Conservation (phyloP, 352 stramenopile genomes). For the Pythium sp. region DNA sequence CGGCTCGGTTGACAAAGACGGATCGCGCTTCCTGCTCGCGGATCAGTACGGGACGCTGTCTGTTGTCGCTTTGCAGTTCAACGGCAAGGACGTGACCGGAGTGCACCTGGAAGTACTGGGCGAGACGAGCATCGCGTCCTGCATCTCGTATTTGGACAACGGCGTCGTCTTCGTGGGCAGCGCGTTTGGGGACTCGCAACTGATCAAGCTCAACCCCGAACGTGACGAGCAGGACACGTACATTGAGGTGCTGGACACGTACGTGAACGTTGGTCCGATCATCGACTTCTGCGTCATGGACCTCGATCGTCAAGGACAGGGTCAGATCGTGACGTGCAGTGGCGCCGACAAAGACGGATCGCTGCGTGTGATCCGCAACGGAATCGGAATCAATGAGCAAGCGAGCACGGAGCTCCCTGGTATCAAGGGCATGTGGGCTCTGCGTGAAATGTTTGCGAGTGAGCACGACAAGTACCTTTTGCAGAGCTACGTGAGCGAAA, state of each 20-base stretch:
- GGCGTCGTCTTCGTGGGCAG: slow-evolving; percentile 95
- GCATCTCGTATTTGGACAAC: slow-evolving; percentile 93
- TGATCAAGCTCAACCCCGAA: slow-evolving; percentile 91
- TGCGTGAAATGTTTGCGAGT: slow-evolving; percentile 84
- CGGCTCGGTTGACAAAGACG: slow-evolving; percentile 84
- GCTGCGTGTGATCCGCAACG: slow-evolving; percentile 97
- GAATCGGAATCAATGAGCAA: slow-evolving; percentile 98
- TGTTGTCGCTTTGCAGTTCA: slow-evolving; percentile 85
- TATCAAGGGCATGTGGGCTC: slow-evolving; percentile 98
- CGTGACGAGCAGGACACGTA: slow-evolving; percentile 83
- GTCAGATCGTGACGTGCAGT: slow-evolving; percentile 96
- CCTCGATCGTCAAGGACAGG: slow-evolving; percentile 91
- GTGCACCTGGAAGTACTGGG: slow-evolving; percentile 94
- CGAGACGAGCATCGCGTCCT: slow-evolving; percentile 89
- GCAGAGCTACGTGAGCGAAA: slow-evolving; percentile 95
- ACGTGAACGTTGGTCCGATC: slow-evolving; percentile 97
- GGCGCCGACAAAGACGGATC: slow-evolving; percentile 95
- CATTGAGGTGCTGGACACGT: slow-evolving; percentile 95
- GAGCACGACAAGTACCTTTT: slow-evolving; percentile 95
- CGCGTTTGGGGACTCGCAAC: slow-evolving; percentile 93
- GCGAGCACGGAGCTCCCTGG: slow-evolving; percentile 93
- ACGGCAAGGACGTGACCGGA: slow-evolving; percentile 61
- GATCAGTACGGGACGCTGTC: slow-evolving; percentile 90
- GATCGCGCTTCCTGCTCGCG: slow-evolving; percentile 85
- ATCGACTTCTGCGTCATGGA: slow-evolving; percentile 98